A percentile compares a stretch with the other conserved stretches of the same genome.
Conservation (phyloP, 1,284 basidiomycete species). For the Cutaneotrichosporon cavernicola region DNA sequence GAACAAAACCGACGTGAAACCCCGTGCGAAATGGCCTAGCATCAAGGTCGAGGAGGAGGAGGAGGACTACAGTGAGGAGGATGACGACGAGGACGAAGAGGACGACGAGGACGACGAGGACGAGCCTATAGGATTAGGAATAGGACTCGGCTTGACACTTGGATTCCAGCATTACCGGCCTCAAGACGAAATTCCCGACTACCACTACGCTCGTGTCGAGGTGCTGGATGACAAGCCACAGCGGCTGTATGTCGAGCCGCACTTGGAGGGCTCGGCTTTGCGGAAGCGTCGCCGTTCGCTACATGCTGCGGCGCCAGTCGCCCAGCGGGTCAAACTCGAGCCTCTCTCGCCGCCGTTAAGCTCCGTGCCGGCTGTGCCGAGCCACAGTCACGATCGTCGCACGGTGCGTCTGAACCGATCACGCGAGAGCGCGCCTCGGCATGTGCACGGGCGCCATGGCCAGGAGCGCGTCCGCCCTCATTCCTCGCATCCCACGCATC, state of each 20-base stretch:
- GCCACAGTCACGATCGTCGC: background rate
- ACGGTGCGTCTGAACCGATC: background rate
- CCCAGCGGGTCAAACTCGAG: constrained; percentile 2
- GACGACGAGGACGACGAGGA: background rate
- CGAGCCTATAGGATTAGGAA: background rate
- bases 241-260: background rate
- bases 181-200: background rate
- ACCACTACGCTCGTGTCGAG: constrained; percentile 2
- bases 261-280: constrained; percentile 5
- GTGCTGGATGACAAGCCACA: constrained; percentile 9
- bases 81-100: background rate
- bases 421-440: background rate
- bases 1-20: background rate
- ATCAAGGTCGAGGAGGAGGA: constrained; percentile 1
- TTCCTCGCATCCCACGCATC: background rate
- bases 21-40: background rate
- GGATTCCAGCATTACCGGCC: background rate
- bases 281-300: background rate
- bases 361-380: background rate
- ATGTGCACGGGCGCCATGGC: background rate
- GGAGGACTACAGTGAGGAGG: background rate
- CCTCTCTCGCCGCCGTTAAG: background rate
- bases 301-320: background rate
- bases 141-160: background rate
- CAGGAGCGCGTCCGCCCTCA: background rate